Conservation (phyloP, 805 yeast species). For the Metschnikowia aberdeeniae region DNA sequence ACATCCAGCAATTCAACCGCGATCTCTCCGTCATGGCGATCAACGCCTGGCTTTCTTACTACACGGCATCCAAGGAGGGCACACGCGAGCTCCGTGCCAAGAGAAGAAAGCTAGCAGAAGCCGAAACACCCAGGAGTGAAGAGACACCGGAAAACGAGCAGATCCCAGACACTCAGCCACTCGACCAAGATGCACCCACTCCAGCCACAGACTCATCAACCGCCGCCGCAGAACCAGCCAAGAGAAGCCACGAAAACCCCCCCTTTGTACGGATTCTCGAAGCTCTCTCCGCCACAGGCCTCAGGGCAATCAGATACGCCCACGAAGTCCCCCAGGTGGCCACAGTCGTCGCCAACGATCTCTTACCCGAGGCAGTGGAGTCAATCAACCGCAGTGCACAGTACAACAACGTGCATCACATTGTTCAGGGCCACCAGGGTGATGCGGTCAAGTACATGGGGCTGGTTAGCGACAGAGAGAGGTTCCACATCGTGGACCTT, state of each 20-base stretch:
- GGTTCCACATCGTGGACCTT: slow-evolving; percentile 82
- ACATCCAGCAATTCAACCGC: slow-evolving; percentile 94
- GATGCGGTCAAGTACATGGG: slow-evolving; percentile 88
- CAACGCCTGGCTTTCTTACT: slow-evolving; percentile 76
- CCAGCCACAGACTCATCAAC: neutral
- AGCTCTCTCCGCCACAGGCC: slow-evolving; percentile 92
- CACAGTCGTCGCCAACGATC: slow-evolving; percentile 82
- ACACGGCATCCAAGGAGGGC: slow-evolving; percentile 34
- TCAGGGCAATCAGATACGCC: slow-evolving; percentile 90
- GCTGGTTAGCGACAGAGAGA: slow-evolving; percentile 37
- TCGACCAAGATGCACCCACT: too few species aligned
- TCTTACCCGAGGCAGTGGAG: slow-evolving; percentile 79
- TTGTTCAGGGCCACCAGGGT: slow-evolving; percentile 67
- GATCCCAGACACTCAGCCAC: neutral
- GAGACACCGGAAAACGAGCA: neutral
- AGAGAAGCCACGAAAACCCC: neutral
- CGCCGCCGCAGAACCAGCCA: neutral
- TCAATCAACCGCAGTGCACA: slow-evolving; percentile 69
- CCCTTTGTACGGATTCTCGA: slow-evolving; percentile 61
- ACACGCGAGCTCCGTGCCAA: slow-evolving; percentile 21
- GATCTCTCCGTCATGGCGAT: slow-evolving; percentile 84
- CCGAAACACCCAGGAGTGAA: neutral
- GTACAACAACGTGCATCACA: slow-evolving; percentile 55
- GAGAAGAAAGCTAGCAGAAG: slow-evolving; percentile 10
- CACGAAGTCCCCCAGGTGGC: slow-evolving; percentile 79